Percentiles rank a stretch among this genome's conserved stretches.
These are phyloP conservation scores for Claviceps quebecensis DNA, from an alignment of 2,329 filamentous ascomycete species.

Conservation along the genomic window DNA sequence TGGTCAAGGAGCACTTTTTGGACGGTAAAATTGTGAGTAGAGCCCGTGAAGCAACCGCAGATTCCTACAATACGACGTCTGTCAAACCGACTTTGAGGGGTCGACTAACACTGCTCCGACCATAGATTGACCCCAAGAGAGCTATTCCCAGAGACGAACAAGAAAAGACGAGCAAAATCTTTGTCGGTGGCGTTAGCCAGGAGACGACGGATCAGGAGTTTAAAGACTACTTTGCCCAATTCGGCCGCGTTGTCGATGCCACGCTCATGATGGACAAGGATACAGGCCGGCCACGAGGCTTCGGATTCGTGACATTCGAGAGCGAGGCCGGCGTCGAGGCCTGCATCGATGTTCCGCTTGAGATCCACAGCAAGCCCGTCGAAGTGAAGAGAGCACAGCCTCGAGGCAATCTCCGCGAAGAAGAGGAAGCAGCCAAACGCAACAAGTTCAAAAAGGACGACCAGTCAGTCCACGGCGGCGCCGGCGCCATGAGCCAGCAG, in stretches of 20 bases:
- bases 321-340: constrained; percentile 89
- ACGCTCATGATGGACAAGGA: constrained; percentile 99
- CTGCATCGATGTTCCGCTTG: constrained; percentile 69
- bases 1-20: constrained; percentile 98
- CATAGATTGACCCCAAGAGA: constrained; percentile 89
- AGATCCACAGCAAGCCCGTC: constrained; percentile 91
- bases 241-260: constrained; percentile 89
- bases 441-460: constrained; percentile 45
- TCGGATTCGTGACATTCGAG: constrained; percentile 97
- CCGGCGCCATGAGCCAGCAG: constrained; percentile 23
- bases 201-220: constrained; percentile 95
- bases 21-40: constrained; percentile 88
- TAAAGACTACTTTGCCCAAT: constrained; percentile 91
- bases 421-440: constrained; percentile 58
- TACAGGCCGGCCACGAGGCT: constrained; percentile 88
- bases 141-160: constrained; percentile 96
- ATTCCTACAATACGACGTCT: too few relatives aligned
- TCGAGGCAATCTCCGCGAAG: constrained; percentile 82
- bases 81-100: neutral
- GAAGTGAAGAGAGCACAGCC: constrained; percentile 98
- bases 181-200: constrained; percentile 93
- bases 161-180: constrained; percentile 97
- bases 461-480: constrained; percentile 14
- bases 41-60: too few relatives aligned
- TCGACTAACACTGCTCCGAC: neutral